These are phyloP conservation scores for Westerdykella aurantiaca DNA, from an alignment of 2,329 filamentous ascomycete genomes.

Conservation along the genomic window DNA sequence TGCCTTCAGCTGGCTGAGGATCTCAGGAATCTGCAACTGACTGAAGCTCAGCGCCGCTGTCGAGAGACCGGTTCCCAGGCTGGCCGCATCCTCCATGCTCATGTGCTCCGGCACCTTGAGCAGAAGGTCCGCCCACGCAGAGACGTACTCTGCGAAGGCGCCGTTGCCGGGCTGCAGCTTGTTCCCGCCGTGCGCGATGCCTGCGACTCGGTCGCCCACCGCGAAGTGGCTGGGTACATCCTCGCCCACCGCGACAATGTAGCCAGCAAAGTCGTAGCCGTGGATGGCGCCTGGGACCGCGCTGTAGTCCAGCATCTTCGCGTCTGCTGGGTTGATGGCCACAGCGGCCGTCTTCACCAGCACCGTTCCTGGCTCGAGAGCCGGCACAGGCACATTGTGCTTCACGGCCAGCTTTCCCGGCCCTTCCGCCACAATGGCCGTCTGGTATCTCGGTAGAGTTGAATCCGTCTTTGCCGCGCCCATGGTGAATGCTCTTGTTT, in stretches of 20 bases:
- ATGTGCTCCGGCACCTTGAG: constrained; percentile 7
- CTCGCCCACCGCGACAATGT: constrained; percentile 3
- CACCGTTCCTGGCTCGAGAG: constrained; percentile 3
- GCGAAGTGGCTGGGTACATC: constrained; percentile 3
- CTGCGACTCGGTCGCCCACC: constrained; percentile 11
- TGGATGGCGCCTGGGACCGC: constrained; percentile 4
- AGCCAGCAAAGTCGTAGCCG: constrained; percentile 7
- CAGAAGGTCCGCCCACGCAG: constrained; percentile 2
- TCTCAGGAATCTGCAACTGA: constrained; percentile 5
- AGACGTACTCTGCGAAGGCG: constrained; percentile 9
- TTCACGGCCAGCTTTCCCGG: background rate
- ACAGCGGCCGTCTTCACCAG: constrained; percentile 8
- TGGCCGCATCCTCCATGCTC: constrained; percentile 3
- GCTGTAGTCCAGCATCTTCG: constrained; percentile 15
- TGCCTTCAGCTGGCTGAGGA: background rate
- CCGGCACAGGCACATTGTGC: background rate
- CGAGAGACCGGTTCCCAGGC: constrained; percentile 7
- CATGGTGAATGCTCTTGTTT: no score
- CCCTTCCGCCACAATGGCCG: background rate
- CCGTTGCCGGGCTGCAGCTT: constrained; percentile 5
- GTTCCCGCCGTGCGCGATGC: constrained; percentile 9
- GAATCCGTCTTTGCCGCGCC: no score
- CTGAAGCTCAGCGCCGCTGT: constrained; percentile 5
- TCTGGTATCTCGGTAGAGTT: background rate
- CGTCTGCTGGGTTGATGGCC: constrained; percentile 19